These are phyloP conservation scores for Dendrocalamus latiflorus DNA, from an alignment of 202 grass and related monocot species.

Conservation along the genomic window DNA sequence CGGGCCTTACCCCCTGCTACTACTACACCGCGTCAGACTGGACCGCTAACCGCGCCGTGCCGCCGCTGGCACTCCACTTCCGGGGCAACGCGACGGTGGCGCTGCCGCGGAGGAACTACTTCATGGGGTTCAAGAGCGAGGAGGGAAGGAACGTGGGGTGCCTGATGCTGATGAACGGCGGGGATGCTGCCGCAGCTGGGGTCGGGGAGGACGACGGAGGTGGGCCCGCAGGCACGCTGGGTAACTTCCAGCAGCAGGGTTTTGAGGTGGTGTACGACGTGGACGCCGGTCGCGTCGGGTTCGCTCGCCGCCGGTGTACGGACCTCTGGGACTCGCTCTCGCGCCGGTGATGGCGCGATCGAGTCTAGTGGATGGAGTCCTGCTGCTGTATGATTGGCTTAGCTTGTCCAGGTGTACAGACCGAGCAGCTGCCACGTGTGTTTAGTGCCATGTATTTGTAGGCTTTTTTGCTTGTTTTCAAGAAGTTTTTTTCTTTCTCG, in stretches of 20 bases:
- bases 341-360: constrained; percentile 28
- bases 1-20: constrained; percentile 62
- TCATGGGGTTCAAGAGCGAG: constrained; percentile 73
- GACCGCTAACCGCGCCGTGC: constrained; percentile 31
- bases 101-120: constrained; percentile 78
- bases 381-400: background rate
- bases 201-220: constrained; percentile 35
- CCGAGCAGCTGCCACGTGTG: background rate
- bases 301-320: constrained; percentile 70
- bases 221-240: constrained; percentile 75
- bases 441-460: background rate
- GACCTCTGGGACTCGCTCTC: constrained; percentile 74
- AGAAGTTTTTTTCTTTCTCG: background rate
- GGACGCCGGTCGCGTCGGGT: constrained; percentile 67
- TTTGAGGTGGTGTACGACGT: constrained; percentile 91
- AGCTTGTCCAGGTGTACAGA: background rate
- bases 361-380: background rate
- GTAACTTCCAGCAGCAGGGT: constrained; percentile 96
- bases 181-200: background rate
- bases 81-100: constrained; percentile 58
- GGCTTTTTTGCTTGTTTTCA: background rate
- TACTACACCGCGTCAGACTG: constrained; percentile 34
- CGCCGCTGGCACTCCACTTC: constrained; percentile 68
- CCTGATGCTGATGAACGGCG: constrained; percentile 74
- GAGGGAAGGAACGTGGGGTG: constrained; percentile 48